Percentiles rank a stretch among this genome's conserved stretches.
Evolutionary conservation across 768 basidiomycete genomes (phyloP).

Genomic region (Thelephora aurantiotincta): DNA sequence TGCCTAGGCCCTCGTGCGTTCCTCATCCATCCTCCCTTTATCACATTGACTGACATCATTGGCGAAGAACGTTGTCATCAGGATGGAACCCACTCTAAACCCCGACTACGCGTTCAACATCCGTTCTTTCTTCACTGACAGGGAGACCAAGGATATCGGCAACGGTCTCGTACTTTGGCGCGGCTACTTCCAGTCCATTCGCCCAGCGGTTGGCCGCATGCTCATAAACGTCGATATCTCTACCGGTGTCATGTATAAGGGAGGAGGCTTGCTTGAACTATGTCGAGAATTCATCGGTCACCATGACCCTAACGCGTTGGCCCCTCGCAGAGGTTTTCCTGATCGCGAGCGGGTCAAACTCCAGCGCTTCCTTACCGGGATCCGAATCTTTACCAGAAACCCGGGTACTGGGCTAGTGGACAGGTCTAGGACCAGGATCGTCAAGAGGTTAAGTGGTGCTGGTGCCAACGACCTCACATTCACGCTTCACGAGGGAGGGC

Average conservation of each 20-base stretch:
- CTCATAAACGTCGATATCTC: conserved; percentile 69
- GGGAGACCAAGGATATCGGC: conserved; percentile 41
- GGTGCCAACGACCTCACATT: conserved; percentile 46
- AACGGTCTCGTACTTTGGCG: conserved; percentile 59
- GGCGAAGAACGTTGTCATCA: conserved; percentile 64
- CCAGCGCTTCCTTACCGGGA: conserved; percentile 39
- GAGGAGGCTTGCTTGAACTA: conserved; percentile 42
- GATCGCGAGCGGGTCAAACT: conserved; percentile 40
- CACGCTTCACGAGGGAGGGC: conserved; percentile 38
- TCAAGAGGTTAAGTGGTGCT: conserved; percentile 41
- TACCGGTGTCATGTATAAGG: conserved; percentile 62
- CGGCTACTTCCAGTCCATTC: conserved; percentile 69
- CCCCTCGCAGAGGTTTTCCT: conserved; percentile 27
- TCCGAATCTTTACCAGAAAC: conserved; percentile 30
- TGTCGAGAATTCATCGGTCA: conserved; percentile 40
- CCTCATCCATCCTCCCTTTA: background rate
- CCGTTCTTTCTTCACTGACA: conserved; percentile 57
- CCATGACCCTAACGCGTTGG: conserved; percentile 19
- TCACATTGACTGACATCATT: conserved; percentile 12
- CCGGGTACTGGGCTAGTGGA: conserved; percentile 10
- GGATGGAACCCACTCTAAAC: conserved; percentile 56
- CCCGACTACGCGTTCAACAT: conserved; percentile 48
- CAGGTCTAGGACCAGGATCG: conserved; percentile 28
- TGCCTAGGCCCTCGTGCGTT: background rate
- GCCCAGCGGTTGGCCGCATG: conserved; percentile 49